Evolutionary conservation across 2,329 filamentous ascomycete genomes (phyloP), one percentile per base, ranked within the genome.

Genomic region (Colletotrichum tanaceti): DNA sequence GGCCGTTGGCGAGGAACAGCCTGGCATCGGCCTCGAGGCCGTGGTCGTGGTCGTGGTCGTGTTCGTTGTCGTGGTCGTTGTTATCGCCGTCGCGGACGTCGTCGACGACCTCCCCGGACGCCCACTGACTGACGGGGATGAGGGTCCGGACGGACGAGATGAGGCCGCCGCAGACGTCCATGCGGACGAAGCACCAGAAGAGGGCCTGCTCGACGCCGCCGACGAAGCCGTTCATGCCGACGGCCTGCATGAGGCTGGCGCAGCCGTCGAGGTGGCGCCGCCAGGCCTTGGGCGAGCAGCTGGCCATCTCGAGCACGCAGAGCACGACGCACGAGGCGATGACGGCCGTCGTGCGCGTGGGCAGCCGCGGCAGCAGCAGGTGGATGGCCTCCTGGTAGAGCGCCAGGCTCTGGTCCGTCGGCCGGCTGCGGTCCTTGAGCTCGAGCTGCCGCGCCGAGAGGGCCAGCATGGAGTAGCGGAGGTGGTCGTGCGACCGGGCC

Each of bases 101-200:
- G 28, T 71, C 73, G 5, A 72, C 65, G n/a, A n/a, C n/a, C n/a
- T n/a, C n/a, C 18, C 75, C 73, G 0, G 79, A 79, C 0, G 81
- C 78, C 85, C 85, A 87, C 63, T 80, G 79, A 1, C 77, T 76
- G 10, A 83, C 78, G 2, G 82, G 82, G 6, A 86, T 82, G 13
- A 86, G 79, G 0, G 85, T 86, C 63, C 80, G 79, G 70, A 84
- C 81, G 39, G 83, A 81, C 0, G 86, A 86, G n/a, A 89, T 87
- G 7, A 89, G 78, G 2, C 83, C 86, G 61, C 84, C 85, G 68
- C 86, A 88, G 14, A 87, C 75, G 74, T 88, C 86, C 85, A 89
- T 89, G 47, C 86, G 80, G 3, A 84, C 85, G 73, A 86, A 88
- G 71, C 85, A 87, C 86, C 86, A 89, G 67, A 88, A 89, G 0